Percentiles rank a stretch among this genome's conserved stretches.
Conservation (phyloP, 169 alveolate species). For the Plasmodium inui region DNA sequence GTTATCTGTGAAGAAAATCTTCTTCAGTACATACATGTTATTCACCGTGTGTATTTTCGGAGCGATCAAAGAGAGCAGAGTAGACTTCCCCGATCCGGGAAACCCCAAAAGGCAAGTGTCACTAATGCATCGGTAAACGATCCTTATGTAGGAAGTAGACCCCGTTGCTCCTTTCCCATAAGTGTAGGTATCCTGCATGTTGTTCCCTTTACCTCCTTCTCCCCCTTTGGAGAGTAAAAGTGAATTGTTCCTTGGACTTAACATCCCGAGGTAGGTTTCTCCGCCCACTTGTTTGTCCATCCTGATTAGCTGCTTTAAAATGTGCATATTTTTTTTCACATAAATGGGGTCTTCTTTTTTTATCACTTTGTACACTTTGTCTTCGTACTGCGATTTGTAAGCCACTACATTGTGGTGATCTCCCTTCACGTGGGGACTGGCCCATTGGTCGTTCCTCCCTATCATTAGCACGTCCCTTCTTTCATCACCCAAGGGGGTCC, state of each 20-base stretch:
- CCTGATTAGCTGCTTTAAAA: slow-evolving; percentile 30
- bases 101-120: slow-evolving; percentile 64
- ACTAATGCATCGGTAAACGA: slow-evolving; percentile 64
- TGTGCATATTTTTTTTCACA: slow-evolving; percentile 52
- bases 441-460: background rate
- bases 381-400: slow-evolving; percentile 32
- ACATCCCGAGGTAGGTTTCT: slow-evolving; percentile 46
- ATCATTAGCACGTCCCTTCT: background rate
- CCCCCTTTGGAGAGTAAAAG: slow-evolving; percentile 66
- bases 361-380: slow-evolving; percentile 43
- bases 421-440: background rate
- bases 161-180: slow-evolving; percentile 54
- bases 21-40: slow-evolving; percentile 59
- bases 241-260: slow-evolving; percentile 29
- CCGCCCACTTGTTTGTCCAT: slow-evolving; percentile 27
- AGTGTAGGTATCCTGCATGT: slow-evolving; percentile 61
- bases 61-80: slow-evolving; percentile 44
- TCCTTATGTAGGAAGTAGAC: slow-evolving; percentile 5
- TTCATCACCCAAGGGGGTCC: background rate
- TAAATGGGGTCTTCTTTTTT: slow-evolving; percentile 60
- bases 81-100: slow-evolving; percentile 39
- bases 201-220: slow-evolving; percentile 69
- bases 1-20: slow-evolving; percentile 44
- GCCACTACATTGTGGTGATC: background rate
- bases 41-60: slow-evolving; percentile 67